Evolutionary conservation across 352 stramenopile genomes (phyloP).

Genomic region (Phytophthora fragariae): DNA sequence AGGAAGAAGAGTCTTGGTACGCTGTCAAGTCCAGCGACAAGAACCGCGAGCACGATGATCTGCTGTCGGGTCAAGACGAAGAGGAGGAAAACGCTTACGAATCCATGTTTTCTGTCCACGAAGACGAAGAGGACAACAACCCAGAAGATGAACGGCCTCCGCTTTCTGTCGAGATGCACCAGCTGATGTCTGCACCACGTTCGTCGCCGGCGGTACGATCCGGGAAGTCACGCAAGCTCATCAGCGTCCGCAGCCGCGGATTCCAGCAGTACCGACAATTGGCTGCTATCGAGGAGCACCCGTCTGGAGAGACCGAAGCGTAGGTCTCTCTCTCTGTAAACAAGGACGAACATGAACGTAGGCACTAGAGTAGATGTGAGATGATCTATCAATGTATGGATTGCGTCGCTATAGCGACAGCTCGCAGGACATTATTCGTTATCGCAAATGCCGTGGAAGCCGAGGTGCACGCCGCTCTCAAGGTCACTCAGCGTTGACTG

Average conservation of each 20-base stretch:
- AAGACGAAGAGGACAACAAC: constrained; percentile 28
- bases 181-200: constrained; percentile 7
- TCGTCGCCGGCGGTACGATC: constrained; percentile 16
- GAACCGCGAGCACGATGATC: constrained; percentile 18
- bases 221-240: constrained; percentile 50
- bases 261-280: constrained; percentile 43
- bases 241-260: constrained; percentile 58
- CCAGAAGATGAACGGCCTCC: constrained; percentile 15
- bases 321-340: constrained; percentile 20
- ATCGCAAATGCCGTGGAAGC: constrained; percentile 70
- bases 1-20: constrained; percentile 40
- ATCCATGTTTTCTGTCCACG: constrained; percentile 27
- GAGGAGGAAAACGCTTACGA: constrained; percentile 31
- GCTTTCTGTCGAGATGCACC: constrained; percentile 14
- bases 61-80: constrained; percentile 8
- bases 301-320: constrained; percentile 34
- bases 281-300: constrained; percentile 53
- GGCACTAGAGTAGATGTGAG: neutral
- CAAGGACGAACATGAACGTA: too few species aligned
- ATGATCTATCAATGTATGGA: constrained; percentile 9
- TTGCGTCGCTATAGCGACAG: constrained; percentile 15
- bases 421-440: constrained; percentile 39
- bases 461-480: constrained; percentile 58
- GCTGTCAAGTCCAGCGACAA: constrained; percentile 38
- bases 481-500: constrained; percentile 58